Evolutionary conservation across 2,329 filamentous ascomycete genomes (phyloP), one percentile per base, ranked within the genome.

Genomic region (Hypomyces rosellus): DNA sequence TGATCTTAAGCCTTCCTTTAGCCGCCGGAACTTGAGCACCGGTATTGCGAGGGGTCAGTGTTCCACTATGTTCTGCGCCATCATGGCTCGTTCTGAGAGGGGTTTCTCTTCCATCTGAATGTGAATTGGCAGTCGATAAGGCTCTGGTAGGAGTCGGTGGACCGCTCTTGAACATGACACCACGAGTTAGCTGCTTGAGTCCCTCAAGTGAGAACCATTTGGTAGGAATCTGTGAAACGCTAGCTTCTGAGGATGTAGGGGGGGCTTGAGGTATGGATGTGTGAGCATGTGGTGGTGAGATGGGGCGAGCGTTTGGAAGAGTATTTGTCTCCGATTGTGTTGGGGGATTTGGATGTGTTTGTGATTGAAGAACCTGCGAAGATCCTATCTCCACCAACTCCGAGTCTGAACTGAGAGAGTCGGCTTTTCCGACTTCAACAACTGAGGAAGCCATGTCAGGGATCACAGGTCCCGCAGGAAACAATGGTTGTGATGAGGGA

Each of bases 61-160:
- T 76, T 46, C 77, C 75, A 54, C 76, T 76, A 36, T 69, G 67
- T 49, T 73, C 73, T 47, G 69, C 65, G 46, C 70, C 70, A 57
- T 69, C 72, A 55, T 71, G 69, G 58, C 66, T 71, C 39, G 62
- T 62, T 50, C 68, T 66, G 38, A 64, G 62, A 6, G 63, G 65
- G 22, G 69, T 72, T 44, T 66, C 63, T 56, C 73, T 74, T 40
- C 64, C 62, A 49, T 77, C 77, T 22, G 71, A 70, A 46, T 73
- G 73, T 36, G 77, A 75, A 39, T 77, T 76, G 51, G 78, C 75
- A 46, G 78, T 72, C 50, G 89, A 95, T 63, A 92, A 82, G 53
- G 91, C 88, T 72, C 92, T 85, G 57, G 89, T 92, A 50, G 92
- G 95, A 59, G 92, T 91, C 54, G 90, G 85, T 60, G 89, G 88